phyloP scores from a whole-genome alignment of 805 yeast genomes.

The Schizosaccharomyces octosporus region DNA sequence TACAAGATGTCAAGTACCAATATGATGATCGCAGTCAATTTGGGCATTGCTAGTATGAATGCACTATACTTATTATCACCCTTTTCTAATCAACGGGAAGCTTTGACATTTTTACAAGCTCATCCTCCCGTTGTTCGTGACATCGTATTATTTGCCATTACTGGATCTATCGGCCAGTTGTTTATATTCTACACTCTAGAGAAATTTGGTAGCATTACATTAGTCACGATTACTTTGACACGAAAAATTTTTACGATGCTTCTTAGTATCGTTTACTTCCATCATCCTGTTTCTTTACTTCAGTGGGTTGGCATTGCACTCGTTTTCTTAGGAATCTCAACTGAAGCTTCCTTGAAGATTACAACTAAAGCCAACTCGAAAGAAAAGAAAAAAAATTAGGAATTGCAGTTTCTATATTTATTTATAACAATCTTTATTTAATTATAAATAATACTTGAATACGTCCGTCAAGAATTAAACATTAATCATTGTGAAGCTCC shows the following conservation, averaged over 20 bases:
- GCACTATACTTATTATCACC: conserved; percentile 14
- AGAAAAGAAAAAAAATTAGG: neutral
- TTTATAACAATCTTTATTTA: neutral
- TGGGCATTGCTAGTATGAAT: conserved; percentile 20
- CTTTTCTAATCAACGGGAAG: conserved; percentile 20
- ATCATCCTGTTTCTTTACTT: conserved; percentile 34
- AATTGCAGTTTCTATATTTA: neutral
- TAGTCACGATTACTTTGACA: conserved; percentile 86
- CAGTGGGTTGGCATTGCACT: conserved; percentile 64
- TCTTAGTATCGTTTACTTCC: conserved; percentile 62
- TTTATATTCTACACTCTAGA: conserved; percentile 72
- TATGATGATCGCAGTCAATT: conserved; percentile 52
- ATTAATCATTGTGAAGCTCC: neutral
- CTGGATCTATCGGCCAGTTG: conserved; percentile 86
- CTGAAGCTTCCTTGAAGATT: conserved; percentile 29
- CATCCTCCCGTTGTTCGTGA: conserved; percentile 36
- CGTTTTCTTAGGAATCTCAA: conserved; percentile 68
- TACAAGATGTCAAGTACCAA: conserved; percentile 54
- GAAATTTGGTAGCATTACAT: conserved; percentile 56
- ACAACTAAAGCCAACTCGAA: neutral
- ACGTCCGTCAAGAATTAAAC: neutral
- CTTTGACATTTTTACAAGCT: conserved; percentile 22
- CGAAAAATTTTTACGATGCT: conserved; percentile 92
- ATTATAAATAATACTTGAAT: neutral
- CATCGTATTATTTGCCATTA: conserved; percentile 37